Evolutionary conservation across 2,329 filamentous ascomycete species (phyloP), one percentile per base, ranked within the genome.

Genomic region (Thermomyces lanuginosus): DNA sequence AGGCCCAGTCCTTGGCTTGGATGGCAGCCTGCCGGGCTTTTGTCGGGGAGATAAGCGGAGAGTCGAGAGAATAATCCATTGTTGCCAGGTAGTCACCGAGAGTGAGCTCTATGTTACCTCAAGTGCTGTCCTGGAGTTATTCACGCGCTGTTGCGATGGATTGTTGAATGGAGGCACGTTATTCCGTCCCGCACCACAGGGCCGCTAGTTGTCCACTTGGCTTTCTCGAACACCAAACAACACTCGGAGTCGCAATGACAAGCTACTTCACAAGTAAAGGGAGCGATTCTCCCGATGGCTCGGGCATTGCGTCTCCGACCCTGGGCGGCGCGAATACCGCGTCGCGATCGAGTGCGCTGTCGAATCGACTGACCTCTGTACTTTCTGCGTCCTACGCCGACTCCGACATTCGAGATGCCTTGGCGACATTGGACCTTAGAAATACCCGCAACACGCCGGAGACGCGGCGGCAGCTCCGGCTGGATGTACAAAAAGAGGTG

Each of bases 331-430:
- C 37, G 4, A 37, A 29, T 23, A 22, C 22, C 22, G 32, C 38
- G 9, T 47, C 53, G 28, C 49, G 49, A 28, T 51, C 52, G 8
- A 81, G 71, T 50, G 76, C 82, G 5, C 60, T 95, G 16, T 74
- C 80, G 5, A 76, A 76, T 34, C 82, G 89, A 46, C 69, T 93
- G 40, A 79, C 81, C 13, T 75, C 70, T 34, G 77, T 95, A 21
- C 68, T 95, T 25, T 92, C 89, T 3, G 76, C 82, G 2, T 92
- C 86, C 0, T 93, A 92, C 55, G 78, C 83, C 5, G 89, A 95
- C 53, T 66, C 80, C 4, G 86, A 93, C 39, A 92, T 95, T 40
- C 72, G 82, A 37, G 80, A 92, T 59, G 76, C 83, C 8, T 58
- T 98, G 16, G 62, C 69, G 27, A 70, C 89, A 1, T 59, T 95